Conservation (phyloP, 768 basidiomycete genomes). For the Saitozyma podzolica region DNA sequence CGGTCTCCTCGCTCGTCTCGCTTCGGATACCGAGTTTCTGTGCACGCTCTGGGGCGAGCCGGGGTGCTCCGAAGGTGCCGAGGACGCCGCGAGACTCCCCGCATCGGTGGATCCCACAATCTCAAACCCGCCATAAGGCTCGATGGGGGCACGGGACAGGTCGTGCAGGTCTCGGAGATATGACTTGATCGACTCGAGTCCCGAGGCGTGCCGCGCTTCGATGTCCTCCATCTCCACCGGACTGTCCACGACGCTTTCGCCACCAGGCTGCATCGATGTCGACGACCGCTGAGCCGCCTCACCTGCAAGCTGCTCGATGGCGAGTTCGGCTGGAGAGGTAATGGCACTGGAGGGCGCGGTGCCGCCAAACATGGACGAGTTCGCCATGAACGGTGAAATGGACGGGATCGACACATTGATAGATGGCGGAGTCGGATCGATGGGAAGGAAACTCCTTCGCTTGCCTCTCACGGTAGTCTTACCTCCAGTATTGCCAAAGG, state of each 20-base stretch:
- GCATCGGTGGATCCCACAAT: slow-evolving; percentile 12
- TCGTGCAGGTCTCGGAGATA: slow-evolving; percentile 96
- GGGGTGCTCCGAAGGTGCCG: slow-evolving; percentile 12
- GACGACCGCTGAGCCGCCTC: neutral
- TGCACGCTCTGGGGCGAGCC: slow-evolving; percentile 21
- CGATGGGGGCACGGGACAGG: slow-evolving; percentile 69
- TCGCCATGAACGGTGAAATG: slow-evolving; percentile 63
- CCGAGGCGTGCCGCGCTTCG: slow-evolving; percentile 52
- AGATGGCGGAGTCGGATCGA: slow-evolving; percentile 65
- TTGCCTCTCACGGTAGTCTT: slow-evolving; percentile 59
- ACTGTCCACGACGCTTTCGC: neutral
- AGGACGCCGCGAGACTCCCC: slow-evolving; percentile 11
- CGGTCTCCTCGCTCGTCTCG: slow-evolving; percentile 24
- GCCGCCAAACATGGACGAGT: slow-evolving; percentile 8
- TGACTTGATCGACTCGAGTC: slow-evolving; percentile 87
- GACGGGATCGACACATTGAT: slow-evolving; percentile 67
- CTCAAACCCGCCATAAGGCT: slow-evolving; percentile 41
- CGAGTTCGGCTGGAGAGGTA: too few species aligned
- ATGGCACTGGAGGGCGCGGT: too few species aligned
- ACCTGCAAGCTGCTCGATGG: too few species aligned
- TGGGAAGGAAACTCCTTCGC: slow-evolving; percentile 83
- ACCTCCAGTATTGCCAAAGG: slow-evolving; percentile 7
- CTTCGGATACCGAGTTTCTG: slow-evolving; percentile 17
- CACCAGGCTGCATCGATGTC: slow-evolving; percentile 2
- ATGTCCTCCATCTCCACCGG: slow-evolving; percentile 7